Base-by-base conservation (phyloP, 164 flowering plant species). In the Stephania cephalantha region DNA sequence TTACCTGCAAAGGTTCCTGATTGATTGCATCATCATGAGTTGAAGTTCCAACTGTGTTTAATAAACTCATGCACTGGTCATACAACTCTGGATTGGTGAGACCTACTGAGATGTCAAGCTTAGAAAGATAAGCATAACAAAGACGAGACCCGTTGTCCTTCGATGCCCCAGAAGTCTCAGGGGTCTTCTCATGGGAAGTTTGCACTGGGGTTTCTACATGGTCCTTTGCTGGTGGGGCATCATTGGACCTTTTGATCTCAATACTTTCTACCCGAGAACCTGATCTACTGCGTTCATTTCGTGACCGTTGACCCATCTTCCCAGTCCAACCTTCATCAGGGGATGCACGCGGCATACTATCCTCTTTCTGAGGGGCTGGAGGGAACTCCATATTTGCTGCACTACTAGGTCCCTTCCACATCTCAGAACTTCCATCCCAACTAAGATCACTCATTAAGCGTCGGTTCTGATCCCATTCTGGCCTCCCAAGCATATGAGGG, bases 101-200 rank as follows among this genome's bases (percentile, higher is more conserved):
- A 70, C 88, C 93, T 22, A 75, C 75, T 53, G 98, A 94, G 65
- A 94, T 88, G 71, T 94, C 94, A 79, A 94, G 89, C 84, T 85
- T 90, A 70, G 95, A 85, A 71, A 94, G 90, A 82, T 92, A 94
- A 78, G 74, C 64, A 78, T 72, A 78, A 53, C 74, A 77, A 77
- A 79, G 46, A 46, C 46, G 50, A 72, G 77, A 52, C 71, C 55
- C 74, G 75, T 78, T 81, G 80, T 78, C 81, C 29, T 31, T 72
- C 67, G 82, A 65, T 45, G 7, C 25, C 74, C 79, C 82, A 25
- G 84, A 68, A 75, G 74, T 66, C 42, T 81, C 85, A 68, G 80
- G 78, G 20, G 73, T 58, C 77, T 83, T 81, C 70, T 83, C 86
- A 68, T 5, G 35, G 4, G 70, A 12, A 73, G 67, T 31, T 69